Evolutionary conservation across 257 asterid species (phyloP).

Genomic region (Salvia miltiorrhiza): DNA sequence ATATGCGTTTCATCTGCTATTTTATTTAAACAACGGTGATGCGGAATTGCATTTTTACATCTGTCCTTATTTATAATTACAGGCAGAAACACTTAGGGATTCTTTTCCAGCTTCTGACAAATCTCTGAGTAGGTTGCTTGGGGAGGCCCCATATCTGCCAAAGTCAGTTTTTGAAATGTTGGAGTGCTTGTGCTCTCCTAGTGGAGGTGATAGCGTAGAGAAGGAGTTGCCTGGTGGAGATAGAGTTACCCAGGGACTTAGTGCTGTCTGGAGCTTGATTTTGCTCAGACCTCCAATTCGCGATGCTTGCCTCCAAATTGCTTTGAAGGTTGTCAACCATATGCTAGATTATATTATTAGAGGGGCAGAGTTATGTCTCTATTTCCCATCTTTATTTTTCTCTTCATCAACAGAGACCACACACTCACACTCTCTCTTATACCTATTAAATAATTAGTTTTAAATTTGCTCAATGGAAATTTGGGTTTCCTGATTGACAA

Average conservation of each 20-base stretch:
- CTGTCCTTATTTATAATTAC: conserved; percentile 26
- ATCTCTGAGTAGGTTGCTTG: conserved; percentile 87
- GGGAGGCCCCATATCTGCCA: conserved; percentile 91
- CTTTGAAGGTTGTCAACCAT: conserved; percentile 64
- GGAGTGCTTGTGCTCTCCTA: conserved; percentile 83
- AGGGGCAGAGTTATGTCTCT: not conserved
- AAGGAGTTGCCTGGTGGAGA: conserved; percentile 77
- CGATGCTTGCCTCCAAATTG: conserved; percentile 77
- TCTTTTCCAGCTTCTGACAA: conserved; percentile 98
- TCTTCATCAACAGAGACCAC: not conserved
- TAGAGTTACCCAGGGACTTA: conserved; percentile 96
- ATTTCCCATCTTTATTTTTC: not conserved
- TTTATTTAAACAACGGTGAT: conserved; percentile 20
- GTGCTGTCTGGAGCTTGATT: conserved; percentile 89
- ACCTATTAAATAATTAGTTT: not conserved
- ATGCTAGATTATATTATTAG: conserved; percentile 6
- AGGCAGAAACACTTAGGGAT: conserved; percentile 89
- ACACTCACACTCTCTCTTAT: not conserved
- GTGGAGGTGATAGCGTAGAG: conserved; percentile 53
- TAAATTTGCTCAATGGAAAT: not conserved
- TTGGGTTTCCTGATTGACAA: conserved; percentile 2
- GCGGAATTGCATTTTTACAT: conserved; percentile 21
- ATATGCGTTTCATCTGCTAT: conserved; percentile 16
- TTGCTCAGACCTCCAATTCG: conserved; percentile 91
- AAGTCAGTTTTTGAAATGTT: conserved; percentile 68